A percentile compares a stretch with the other conserved stretches of the same genome.
These are phyloP conservation scores for Salix arbutifolia DNA, from an alignment of 345 rosid genomes.

Conservation along the genomic window DNA sequence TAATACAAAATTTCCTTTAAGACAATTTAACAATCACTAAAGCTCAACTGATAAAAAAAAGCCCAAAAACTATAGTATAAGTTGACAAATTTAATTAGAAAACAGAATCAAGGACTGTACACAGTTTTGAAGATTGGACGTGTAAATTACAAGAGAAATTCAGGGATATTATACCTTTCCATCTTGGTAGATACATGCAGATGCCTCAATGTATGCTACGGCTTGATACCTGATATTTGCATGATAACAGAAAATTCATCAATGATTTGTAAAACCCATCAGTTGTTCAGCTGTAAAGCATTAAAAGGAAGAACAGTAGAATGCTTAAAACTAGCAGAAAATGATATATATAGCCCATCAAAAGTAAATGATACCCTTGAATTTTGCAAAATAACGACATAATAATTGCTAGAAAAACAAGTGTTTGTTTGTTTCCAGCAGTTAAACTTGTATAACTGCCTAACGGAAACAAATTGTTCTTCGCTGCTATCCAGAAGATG, in stretches of 20 bases:
- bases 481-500: background rate
- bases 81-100: background rate
- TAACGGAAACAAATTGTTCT: background rate
- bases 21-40: background rate
- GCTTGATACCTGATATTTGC: slow-evolving; percentile 80
- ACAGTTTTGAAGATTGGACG: background rate
- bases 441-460: background rate
- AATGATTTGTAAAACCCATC: background rate
- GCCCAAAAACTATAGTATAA: background rate
- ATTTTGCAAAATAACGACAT: background rate
- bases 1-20: background rate
- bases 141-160: background rate
- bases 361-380: background rate
- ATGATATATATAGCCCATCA: background rate
- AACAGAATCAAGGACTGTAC: background rate
- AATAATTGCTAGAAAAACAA: background rate
- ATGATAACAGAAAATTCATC: slow-evolving; percentile 6
- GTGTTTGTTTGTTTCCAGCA: background rate
- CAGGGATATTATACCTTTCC: slow-evolving; percentile 57
- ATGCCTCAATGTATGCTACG: slow-evolving; percentile 92
- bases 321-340: background rate
- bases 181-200: slow-evolving; percentile 92
- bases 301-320: background rate
- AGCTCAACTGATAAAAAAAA: background rate
- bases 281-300: slow-evolving; percentile 6